Evolutionary conservation across 768 basidiomycete genomes (phyloP).

Genomic region (Podaxis carcinomalis): DNA sequence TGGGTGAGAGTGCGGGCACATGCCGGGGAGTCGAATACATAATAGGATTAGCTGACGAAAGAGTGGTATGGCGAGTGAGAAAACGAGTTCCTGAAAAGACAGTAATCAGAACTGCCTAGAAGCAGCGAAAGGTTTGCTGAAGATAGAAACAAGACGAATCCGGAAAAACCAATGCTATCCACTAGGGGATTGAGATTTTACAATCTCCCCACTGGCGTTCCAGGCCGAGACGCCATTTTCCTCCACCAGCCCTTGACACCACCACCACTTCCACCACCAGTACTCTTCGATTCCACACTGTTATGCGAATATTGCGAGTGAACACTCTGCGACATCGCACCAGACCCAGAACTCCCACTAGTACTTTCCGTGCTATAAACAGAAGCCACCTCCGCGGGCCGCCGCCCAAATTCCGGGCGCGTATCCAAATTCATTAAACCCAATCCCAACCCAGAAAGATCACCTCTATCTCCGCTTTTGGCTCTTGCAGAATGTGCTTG

Average conservation of each 20-base stretch:
- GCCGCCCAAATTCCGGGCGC: neutral
- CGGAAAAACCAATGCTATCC: neutral
- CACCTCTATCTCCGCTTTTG: neutral
- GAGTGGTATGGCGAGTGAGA: too few relatives aligned
- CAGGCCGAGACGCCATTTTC: constrained; percentile 16
- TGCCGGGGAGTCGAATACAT: too few relatives aligned
- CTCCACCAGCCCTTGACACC: constrained; percentile 20
- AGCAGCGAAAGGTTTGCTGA: neutral
- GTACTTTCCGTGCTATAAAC: constrained; percentile 18
- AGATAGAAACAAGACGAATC: neutral
- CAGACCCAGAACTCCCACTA: constrained; percentile 18
- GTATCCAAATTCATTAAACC: constrained; percentile 7
- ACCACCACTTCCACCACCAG: neutral
- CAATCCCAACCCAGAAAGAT: neutral
- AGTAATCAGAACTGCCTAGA: neutral
- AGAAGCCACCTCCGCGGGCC: neutral
- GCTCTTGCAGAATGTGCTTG: neutral
- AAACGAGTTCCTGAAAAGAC: neutral
- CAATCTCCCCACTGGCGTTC: constrained; percentile 10
- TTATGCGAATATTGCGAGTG: neutral
- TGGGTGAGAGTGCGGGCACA: too few relatives aligned
- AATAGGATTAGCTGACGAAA: too few relatives aligned
- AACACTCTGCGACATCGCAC: constrained; percentile 1
- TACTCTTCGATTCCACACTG: constrained; percentile 4
- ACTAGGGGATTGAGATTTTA: neutral